These are phyloP conservation scores for Saccharum officinarum DNA, from an alignment of 176 grass and related monocot species.

Conservation along the genomic window DNA sequence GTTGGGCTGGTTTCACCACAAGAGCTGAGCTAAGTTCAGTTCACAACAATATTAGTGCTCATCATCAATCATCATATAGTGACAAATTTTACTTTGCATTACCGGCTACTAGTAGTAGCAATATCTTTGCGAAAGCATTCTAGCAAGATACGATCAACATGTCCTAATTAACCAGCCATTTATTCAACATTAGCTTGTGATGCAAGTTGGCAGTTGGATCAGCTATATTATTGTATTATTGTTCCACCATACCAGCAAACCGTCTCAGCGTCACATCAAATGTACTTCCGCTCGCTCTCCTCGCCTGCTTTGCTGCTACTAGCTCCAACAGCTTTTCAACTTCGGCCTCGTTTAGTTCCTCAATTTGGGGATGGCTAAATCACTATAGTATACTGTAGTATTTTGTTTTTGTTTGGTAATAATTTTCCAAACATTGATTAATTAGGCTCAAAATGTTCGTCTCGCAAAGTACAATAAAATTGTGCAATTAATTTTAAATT, in stretches of 20 bases:
- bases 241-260: not conserved
- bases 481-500: no score
- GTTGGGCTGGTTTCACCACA: no score
- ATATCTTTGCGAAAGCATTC: not conserved
- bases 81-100: constrained; percentile 3
- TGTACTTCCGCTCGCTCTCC: constrained; percentile 23
- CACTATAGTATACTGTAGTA: no score
- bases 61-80: not conserved
- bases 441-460: no score
- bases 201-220: constrained; percentile 35
- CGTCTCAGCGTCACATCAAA: constrained; percentile 26
- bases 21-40: no score
- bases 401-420: no score
- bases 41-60: not conserved
- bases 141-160: not conserved
- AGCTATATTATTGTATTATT: constrained; percentile 10
- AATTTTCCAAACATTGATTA: no score
- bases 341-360: not conserved
- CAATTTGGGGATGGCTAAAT: no score
- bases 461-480: no score
- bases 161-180: not conserved
- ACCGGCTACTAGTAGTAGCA: not conserved
- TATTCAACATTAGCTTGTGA: not conserved
- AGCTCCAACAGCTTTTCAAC: constrained; percentile 22
- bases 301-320: constrained; percentile 9